Percentiles rank a stretch among this genome's conserved stretches.
These are phyloP conservation scores for Xylaria sp. DNA, from an alignment of 495 filamentous ascomycete species.

Conservation along the genomic window DNA sequence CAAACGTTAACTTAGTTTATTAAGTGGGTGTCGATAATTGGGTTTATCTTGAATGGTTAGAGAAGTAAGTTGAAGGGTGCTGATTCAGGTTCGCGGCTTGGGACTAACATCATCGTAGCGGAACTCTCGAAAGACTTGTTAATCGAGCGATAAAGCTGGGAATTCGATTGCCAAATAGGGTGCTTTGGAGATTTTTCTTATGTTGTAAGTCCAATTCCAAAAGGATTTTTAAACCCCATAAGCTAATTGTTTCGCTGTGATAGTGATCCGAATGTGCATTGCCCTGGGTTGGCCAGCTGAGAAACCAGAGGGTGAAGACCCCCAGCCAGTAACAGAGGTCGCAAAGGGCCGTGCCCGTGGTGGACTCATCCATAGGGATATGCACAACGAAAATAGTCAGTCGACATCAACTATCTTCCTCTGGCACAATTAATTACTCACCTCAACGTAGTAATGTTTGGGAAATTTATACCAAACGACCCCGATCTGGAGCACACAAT, in stretches of 20 bases:
- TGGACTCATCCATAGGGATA: slow-evolving; percentile 5
- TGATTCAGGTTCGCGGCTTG: not conserved
- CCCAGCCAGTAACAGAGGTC: not conserved
- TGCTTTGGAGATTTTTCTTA: slow-evolving; percentile 21
- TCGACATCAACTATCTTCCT: not conserved
- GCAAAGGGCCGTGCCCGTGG: not conserved
- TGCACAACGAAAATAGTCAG: slow-evolving; percentile 9
- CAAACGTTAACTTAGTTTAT: not conserved
- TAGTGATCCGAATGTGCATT: slow-evolving; percentile 9
- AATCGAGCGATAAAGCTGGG: not conserved
- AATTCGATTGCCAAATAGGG: not conserved
- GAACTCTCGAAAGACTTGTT: not conserved
- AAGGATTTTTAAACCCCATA: too few species aligned
- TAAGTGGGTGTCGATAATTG: not conserved
- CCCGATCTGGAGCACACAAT: not conserved
- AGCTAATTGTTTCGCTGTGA: not conserved
- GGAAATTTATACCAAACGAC: not conserved
- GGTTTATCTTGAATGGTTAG: slow-evolving; percentile 14
- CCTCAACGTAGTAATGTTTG: slow-evolving; percentile 5
- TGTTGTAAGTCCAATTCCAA: slow-evolving; percentile 16
- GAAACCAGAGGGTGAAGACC: not conserved
- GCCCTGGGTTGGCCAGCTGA: slow-evolving; percentile 15
- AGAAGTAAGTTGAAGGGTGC: not conserved
- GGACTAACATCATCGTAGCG: not conserved
- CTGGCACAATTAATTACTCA: not conserved